phyloP scores from a whole-genome alignment of 805 yeast genomes.

The Sungouiozyma ichnusensis region DNA sequence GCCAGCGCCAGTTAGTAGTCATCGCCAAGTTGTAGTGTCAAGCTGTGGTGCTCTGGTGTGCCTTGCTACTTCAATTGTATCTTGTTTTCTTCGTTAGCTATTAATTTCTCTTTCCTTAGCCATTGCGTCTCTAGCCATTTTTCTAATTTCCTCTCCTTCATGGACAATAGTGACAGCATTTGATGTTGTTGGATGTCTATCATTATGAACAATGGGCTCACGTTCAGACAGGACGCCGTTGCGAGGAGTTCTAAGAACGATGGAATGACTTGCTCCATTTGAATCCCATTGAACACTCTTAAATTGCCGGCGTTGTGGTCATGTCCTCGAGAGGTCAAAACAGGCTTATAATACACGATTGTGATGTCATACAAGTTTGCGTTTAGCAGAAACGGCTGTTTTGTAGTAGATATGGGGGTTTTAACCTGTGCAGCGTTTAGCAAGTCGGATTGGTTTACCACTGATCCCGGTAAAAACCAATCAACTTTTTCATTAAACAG shows the following conservation, averaged over 20 bases:
- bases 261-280: constrained; percentile 26
- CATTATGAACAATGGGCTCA: constrained; percentile 29
- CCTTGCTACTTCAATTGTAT: constrained; percentile 12
- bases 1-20: too few species aligned
- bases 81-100: constrained; percentile 32
- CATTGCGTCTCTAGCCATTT: constrained; percentile 70
- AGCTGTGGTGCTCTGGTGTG: too few species aligned
- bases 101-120: constrained; percentile 53
- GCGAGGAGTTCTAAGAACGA: constrained; percentile 18
- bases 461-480: background rate
- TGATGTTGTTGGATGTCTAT: constrained; percentile 39
- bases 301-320: constrained; percentile 17
- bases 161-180: constrained; percentile 38
- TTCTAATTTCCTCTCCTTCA: constrained; percentile 46
- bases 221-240: background rate
- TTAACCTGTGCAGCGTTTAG: too few species aligned
- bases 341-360: constrained; percentile 31
- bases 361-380: constrained; percentile 27
- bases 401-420: too few species aligned
- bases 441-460: too few species aligned
- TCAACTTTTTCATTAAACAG: background rate
- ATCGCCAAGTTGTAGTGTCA: too few species aligned
- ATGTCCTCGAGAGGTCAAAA: constrained; percentile 10
- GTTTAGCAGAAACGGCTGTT: constrained; percentile 4
- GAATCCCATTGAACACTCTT: constrained; percentile 14